phyloP scores from a whole-genome alignment of 805 yeast species.

The Candida wancherniae region DNA sequence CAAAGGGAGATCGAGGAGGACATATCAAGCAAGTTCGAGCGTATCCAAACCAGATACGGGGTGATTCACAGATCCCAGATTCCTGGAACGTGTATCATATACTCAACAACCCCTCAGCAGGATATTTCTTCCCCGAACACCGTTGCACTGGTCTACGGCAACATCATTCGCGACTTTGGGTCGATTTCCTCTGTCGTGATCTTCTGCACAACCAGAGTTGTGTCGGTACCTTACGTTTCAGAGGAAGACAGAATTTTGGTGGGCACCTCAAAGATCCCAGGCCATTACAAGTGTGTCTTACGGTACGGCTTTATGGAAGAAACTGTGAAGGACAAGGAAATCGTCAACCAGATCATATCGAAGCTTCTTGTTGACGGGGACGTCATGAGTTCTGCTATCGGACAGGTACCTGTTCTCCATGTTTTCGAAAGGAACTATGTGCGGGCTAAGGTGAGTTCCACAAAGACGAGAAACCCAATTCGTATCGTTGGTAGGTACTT shows the following conservation, averaged over 20 bases:
- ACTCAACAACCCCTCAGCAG: conserved; percentile 33
- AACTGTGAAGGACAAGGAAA: conserved; percentile 18
- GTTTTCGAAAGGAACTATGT: conserved; percentile 28
- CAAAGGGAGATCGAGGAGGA: not conserved
- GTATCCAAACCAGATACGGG: conserved; percentile 21
- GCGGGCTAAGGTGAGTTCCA: conserved; percentile 19
- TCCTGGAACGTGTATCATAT: conserved; percentile 40
- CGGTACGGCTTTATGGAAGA: conserved; percentile 49
- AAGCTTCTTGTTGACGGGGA: conserved; percentile 17
- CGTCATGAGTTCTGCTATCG: conserved; percentile 7
- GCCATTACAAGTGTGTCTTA: conserved; percentile 45
- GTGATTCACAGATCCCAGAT: conserved; percentile 16
- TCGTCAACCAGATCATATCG: conserved; percentile 19
- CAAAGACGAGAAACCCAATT: conserved; percentile 17
- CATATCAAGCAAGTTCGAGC: conserved; percentile 1
- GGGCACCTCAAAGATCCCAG: conserved; percentile 37
- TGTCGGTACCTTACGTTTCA: conserved; percentile 39
- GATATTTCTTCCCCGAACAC: conserved; percentile 40
- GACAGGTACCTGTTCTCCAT: conserved; percentile 22
- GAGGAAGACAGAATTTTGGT: conserved; percentile 37
- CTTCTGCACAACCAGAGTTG: conserved; percentile 39
- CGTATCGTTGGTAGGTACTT: conserved; percentile 8
- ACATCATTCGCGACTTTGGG: conserved; percentile 36
- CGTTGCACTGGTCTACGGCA: conserved; percentile 39
- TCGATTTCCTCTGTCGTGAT: conserved; percentile 42